Evolutionary conservation across 2,329 filamentous ascomycete species (phyloP), one percentile per base, ranked within the genome.

Genomic region (Pezicula radicicola): DNA sequence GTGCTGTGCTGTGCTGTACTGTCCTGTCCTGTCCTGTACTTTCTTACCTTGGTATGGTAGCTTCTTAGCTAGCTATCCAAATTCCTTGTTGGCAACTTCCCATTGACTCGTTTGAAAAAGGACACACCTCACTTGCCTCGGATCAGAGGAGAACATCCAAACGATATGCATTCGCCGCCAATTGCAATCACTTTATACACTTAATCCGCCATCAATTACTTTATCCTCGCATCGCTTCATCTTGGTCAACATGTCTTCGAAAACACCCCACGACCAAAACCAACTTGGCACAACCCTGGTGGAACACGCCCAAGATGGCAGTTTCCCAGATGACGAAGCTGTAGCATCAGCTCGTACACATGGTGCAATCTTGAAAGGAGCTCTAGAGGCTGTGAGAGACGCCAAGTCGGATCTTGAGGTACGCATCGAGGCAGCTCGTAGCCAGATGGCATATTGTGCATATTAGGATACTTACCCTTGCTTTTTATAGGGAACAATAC

Each of bases 241-340:
- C 16, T 36, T 30, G 19, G 21, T 33, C 58, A 63, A 47, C 49
- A 67, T 66, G 64, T 40, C 60, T 25, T 54, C 56, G 27, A 25
- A 25, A 25, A 19, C 50, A 16, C 12, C 30, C 30, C 42, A 49
- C 19, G 16, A 21, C 15, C 46, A 55, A 48, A 55, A 51, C 52
- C 56, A 50, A 27, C 53, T 86, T 49, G 81, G 80, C 58, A 75
- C 80, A 55, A 83, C 83, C 4, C 71, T 91, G 40, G 80, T 90
- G 51, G 74, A 83, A 54, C 89, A 86, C 61, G 78, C 87, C 49
- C 55, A 70, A 3, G 61, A 73, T 49, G 71, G 73, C 36, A 55
- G 64, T 40, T 80, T 79, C 54, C 77, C 77, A 3, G 72, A 77
- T n/a, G 72, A 77, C 47, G 67, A 72, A 30, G 55, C 66, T 18